These are phyloP conservation scores for Meira nashicola DNA, from an alignment of 1,284 basidiomycete genomes.

Conservation along the genomic window DNA sequence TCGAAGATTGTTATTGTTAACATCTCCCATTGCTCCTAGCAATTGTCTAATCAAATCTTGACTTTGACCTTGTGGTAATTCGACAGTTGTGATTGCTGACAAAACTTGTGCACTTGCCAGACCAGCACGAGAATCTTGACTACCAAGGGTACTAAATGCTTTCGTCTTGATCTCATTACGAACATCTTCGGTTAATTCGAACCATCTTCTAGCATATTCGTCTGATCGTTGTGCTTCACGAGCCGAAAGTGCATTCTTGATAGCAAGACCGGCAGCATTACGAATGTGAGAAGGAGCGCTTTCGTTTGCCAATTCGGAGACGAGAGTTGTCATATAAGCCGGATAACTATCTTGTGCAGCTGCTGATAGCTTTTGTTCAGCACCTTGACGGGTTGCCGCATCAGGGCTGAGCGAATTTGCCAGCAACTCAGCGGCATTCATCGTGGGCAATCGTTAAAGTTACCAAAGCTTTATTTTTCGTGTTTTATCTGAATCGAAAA, in stretches of 20 bases:
- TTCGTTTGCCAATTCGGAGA: constrained; percentile 45
- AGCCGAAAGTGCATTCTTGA: constrained; percentile 92
- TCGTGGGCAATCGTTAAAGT: constrained; percentile 13
- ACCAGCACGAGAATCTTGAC: constrained; percentile 69
- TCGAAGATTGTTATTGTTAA: constrained; percentile 70
- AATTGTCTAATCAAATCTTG: constrained; percentile 81
- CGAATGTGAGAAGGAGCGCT: constrained; percentile 63
- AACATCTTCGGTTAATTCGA: constrained; percentile 65
- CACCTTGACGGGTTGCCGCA: constrained; percentile 40
- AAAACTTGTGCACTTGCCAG: constrained; percentile 87
- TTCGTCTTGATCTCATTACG: constrained; percentile 83
- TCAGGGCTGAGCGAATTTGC: constrained; percentile 51
- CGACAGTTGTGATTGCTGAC: constrained; percentile 85
- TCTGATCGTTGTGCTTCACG: constrained; percentile 65
- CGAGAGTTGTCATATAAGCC: constrained; percentile 30
- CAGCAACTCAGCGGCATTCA: constrained; percentile 51
- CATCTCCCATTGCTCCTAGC: constrained; percentile 77
- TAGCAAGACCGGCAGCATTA: constrained; percentile 87
- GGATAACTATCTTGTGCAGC: constrained; percentile 47
- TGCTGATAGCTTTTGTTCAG: constrained; percentile 48
- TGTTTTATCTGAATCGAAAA: too few relatives aligned
- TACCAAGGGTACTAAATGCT: constrained; percentile 75
- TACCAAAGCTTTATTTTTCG: too few relatives aligned
- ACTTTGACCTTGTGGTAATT: constrained; percentile 84
- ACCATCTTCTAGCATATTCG: constrained; percentile 61